These are phyloP conservation scores for Mortierella claussenii DNA, from an alignment of 192 early-diverging fungal genomes.

Conservation along the genomic window DNA sequence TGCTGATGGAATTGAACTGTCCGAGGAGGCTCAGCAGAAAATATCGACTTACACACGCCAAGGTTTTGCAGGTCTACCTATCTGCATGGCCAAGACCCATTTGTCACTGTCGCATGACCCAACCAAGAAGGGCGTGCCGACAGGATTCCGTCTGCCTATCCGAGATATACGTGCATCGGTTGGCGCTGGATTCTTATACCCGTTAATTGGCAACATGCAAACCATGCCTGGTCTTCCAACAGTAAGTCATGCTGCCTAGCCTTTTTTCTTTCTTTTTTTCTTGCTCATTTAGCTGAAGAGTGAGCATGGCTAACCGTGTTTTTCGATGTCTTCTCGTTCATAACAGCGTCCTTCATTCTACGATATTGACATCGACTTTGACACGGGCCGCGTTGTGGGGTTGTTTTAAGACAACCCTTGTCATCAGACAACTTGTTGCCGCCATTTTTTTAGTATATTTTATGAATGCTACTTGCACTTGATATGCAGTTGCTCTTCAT, in stretches of 20 bases:
- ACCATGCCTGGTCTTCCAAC: constrained; percentile 99
- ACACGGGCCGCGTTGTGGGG: constrained; percentile 84
- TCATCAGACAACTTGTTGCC: no score
- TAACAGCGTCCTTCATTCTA: constrained; percentile 86
- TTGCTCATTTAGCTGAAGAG: background rate
- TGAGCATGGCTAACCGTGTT: no score
- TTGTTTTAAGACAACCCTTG: constrained; percentile 85
- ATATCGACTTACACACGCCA: constrained; percentile 86
- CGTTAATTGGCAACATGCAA: constrained; percentile 94
- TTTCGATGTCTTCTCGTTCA: no score
- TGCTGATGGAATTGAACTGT: constrained; percentile 89
- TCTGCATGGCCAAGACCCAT: constrained; percentile 99
- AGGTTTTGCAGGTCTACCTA: constrained; percentile 90
- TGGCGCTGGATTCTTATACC: constrained; percentile 98
- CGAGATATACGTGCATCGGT: constrained; percentile 95
- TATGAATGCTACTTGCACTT: no score
- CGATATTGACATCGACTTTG: constrained; percentile 93
- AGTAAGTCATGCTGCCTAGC: constrained; percentile 23
- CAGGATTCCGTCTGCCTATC: constrained; percentile 91
- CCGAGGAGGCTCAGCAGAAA: constrained; percentile 87
- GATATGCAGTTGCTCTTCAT: no score
- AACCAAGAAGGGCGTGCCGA: constrained; percentile 91
- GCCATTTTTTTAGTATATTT: no score
- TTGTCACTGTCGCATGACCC: constrained; percentile 93
- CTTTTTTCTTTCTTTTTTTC: background rate